Evolutionary conservation across 257 asterid genomes (phyloP), one percentile per base, ranked within the genome.

Genomic region (Buddleja alternifolia): DNA sequence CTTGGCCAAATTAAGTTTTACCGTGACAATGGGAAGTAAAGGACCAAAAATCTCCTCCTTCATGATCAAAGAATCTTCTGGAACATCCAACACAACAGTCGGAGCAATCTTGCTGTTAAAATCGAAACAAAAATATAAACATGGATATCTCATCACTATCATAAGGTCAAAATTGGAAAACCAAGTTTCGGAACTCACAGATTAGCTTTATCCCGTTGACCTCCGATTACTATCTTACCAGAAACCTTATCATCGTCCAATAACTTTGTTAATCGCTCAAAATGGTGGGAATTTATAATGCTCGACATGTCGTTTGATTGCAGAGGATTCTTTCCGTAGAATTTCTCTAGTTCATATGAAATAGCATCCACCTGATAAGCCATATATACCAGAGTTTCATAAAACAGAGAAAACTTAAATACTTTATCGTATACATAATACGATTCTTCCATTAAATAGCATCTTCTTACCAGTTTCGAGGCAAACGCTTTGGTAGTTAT

Each of bases 41-140:
- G 98, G 98, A 41, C 98, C 98, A 58, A 89, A 90, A 71, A 92
- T 88, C 86, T 92, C 98, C 65, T 92, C 98, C 25, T 76, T 78
- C 96, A 92, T 84, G 83, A 92, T 77, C 55, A 87, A 50, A 45
- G 95, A 80, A 76, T 90, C 97, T 63, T 66, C 76, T 1, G 96
- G 94, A 41, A 83, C 86, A 84, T 92, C 95, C 85, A 92, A 63
- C 61, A 92, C 48, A 73, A 90, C 73, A 44, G 97, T 90, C 15
- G 98, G 99, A 70, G 91, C 88, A 51, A 92, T 83, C 85, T 80
- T 85, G 59, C 98, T 92, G 85, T 10, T 74, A 69, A 67, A 37
- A 66, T 10, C 7, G 46, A 56, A 71, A 67, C 40, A 45, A 52
- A 63, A 67, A 50, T 3, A 67, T 37, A 47, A 23, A 5, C 7